Evolutionary conservation across 2,329 filamentous ascomycete species (phyloP), one percentile per base, ranked within the genome.

Genomic region (Fusarium sp.): DNA sequence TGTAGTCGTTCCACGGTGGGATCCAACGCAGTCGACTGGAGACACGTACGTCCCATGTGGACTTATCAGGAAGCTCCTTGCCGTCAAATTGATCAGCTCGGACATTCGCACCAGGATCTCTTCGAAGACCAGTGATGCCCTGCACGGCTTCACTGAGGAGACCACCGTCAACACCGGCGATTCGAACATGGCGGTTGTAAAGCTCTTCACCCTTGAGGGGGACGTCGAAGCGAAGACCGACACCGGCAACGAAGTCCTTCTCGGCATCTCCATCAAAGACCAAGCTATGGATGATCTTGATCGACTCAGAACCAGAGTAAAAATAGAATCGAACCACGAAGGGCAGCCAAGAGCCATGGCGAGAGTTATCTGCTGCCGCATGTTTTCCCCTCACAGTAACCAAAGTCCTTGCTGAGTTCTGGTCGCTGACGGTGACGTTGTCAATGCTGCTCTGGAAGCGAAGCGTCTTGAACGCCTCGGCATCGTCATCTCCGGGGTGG

Each of bases 131-230:
- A 0, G 87, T 88, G 14, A 90, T 80, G 2, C 87, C 87, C 68
- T 88, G 83, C 0, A 89, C 84, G 0, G 85, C 84, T 71, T 90
- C 88, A 20, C 80, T 82, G 0, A 90, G 76, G 8, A 89, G 73
- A 0, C 87, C 87, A 1, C 85, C 85, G 4, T 85, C 80, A 0
- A 83, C 81, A 14, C 87, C 86, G 0, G 85, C 83, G 20, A 90
- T 79, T 10, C 87, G 79, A 7, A 90, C 74, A 56, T 90, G 87
- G 4, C 87, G 85, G 73, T 90, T 82, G 71, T 88, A 88, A 8
- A 84, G 71, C 60, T 87, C 79, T 37, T 87, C 83, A 0, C 76
- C 80, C 3, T 77, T 76, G 0, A 90, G 78, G 0, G 87, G 87
- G 1, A 90, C 82, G 11, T 83, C 78, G 43, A 89, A 87, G 2